Conservation (phyloP, 257 asterid species). For the Fraxinus pennsylvanica region DNA sequence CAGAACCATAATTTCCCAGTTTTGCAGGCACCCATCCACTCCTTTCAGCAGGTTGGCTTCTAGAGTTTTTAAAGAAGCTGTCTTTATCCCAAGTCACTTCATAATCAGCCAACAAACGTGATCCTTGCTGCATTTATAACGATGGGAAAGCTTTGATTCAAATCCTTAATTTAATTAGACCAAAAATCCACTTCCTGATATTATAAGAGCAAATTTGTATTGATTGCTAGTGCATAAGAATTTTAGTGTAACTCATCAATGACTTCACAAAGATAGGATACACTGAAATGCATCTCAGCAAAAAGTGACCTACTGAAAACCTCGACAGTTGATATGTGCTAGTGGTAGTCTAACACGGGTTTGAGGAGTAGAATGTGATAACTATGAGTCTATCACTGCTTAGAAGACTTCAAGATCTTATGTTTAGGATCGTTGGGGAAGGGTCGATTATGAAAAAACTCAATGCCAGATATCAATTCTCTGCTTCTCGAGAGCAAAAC, state of each 20-base stretch:
- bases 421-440: no score
- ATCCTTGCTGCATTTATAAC: slow-evolving; percentile 71
- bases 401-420: no score
- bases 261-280: neutral
- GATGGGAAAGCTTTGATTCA: neutral
- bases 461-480: no score
- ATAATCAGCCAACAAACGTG: slow-evolving; percentile 86
- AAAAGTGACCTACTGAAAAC: neutral
- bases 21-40: slow-evolving; percentile 58
- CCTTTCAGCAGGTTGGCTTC: slow-evolving; percentile 55
- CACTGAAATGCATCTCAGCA: neutral
- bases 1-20: slow-evolving; percentile 43
- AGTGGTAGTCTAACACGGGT: neutral
- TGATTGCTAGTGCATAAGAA: neutral
- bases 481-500: no score
- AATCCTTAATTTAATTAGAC: neutral
- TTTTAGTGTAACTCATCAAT: neutral
- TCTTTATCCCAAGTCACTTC: slow-evolving; percentile 85
- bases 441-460: no score
- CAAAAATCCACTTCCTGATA: neutral
- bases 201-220: neutral
- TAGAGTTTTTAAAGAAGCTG: slow-evolving; percentile 57
- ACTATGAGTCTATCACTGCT: no score
- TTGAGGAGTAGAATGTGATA: neutral
- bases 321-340: neutral